Evolutionary conservation across 192 early-diverging fungal genomes (phyloP), one percentile per base, ranked within the genome.

Genomic region (Phlyctochytrium arcticum): DNA sequence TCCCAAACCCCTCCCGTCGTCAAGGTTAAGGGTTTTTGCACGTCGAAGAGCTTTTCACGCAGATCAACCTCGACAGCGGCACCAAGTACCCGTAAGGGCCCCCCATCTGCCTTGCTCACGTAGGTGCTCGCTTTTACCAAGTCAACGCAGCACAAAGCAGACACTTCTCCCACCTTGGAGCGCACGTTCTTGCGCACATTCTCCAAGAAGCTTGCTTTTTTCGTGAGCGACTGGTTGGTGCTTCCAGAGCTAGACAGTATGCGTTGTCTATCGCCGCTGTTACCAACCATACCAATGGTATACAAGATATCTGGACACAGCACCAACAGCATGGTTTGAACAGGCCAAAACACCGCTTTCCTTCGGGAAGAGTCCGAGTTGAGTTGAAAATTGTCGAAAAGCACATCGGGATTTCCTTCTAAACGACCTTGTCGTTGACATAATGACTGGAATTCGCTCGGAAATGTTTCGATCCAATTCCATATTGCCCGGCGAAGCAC

Each of bases 391-490:
- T 84, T 85, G 58, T 90, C 86, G 68, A 93, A 93, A 24, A 93
- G 70, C 47, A 83, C 72, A 51, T 93, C 90, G 1, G 91, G 89
- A 3, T 80, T 70, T 63, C 74, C 77, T 63, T 80, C 79, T 23
- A 80, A 23, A 6, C 73, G 54, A 23, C 50, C 49, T 37, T 72
- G 69, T 29, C 54, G 79, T 51, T 85, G 83, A 70, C 89, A 90
- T 46, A 94, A 75, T 47, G 82, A 80, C 36, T 89, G 82, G 70
- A 92, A 98, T 54, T 95, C 93, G 6, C 79, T 72, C 0, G 90
- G 88, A 66, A 91, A 95, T 9, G 86, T 82, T 54, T 91, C 87
- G 35, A 98, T 94, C 86, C 92, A 98, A 72, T 88, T 88, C 94
- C 93, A 96, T 60, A 98, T 91, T 5, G 84, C 85, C 27, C 87